Percentiles rank a stretch among this genome's conserved stretches.
Conservation (phyloP, 2,329 filamentous ascomycete species). For the Neopestalotiopsis rosae region DNA sequence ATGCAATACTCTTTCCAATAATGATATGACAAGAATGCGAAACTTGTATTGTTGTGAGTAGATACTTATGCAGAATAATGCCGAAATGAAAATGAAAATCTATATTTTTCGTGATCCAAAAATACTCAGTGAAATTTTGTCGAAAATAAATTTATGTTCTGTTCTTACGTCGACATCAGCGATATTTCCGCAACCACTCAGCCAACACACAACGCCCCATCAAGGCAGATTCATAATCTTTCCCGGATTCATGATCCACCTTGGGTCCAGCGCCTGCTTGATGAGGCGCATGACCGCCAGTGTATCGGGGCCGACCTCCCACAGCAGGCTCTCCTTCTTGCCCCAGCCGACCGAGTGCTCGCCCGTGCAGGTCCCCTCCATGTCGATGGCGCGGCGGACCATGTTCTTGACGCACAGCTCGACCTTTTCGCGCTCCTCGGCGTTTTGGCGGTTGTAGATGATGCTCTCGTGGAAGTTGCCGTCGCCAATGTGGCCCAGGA, state of each 20-base stretch:
- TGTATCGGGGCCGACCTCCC: slow-evolving; percentile 81
- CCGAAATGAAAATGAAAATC: too few relatives aligned
- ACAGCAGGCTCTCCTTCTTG: slow-evolving; percentile 80
- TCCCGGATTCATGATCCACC: slow-evolving; percentile 90
- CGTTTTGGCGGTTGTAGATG: slow-evolving; percentile 77
- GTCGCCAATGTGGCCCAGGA: slow-evolving; percentile 89
- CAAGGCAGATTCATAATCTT: slow-evolving; percentile 79
- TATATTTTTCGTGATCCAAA: too few relatives aligned
- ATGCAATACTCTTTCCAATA: too few relatives aligned
- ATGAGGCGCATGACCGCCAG: slow-evolving; percentile 84
- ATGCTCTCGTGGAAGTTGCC: slow-evolving; percentile 96
- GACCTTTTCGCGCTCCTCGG: slow-evolving; percentile 74
- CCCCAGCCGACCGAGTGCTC: slow-evolving; percentile 87
- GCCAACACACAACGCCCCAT: background rate
- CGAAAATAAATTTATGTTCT: too few relatives aligned
- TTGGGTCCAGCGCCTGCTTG: slow-evolving; percentile 81
- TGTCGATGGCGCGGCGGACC: slow-evolving; percentile 87
- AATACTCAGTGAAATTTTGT: too few relatives aligned
- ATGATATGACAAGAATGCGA: too few relatives aligned
- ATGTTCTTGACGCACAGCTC: slow-evolving; percentile 86
- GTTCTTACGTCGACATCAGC: too few relatives aligned
- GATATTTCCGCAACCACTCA: too few relatives aligned
- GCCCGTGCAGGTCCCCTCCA: slow-evolving; percentile 92
- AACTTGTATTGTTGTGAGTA: too few relatives aligned
- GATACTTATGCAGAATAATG: too few relatives aligned